Conservation (phyloP, 352 stramenopile genomes). For the Pythium sukuiense region DNA sequence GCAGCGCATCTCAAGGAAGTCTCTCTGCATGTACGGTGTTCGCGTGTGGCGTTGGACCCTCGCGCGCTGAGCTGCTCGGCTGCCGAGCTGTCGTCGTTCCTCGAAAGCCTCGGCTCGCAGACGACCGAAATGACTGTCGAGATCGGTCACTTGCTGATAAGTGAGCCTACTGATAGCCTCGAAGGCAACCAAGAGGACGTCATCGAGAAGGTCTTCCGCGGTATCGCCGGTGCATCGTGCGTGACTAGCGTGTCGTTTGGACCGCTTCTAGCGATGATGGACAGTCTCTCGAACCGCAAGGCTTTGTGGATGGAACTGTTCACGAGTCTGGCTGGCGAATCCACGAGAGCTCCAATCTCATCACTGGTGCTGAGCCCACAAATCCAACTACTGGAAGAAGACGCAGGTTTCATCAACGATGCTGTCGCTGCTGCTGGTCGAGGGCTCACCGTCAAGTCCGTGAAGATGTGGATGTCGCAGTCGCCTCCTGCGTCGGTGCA, state of each 20-base stretch:
- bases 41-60: conserved; percentile 11
- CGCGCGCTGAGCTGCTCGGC: neutral
- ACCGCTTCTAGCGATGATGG: conserved; percentile 13
- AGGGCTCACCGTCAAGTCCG: neutral
- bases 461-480: conserved; percentile 17
- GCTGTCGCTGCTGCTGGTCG: neutral
- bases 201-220: conserved; percentile 14
- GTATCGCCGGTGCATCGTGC: conserved; percentile 11
- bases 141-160: conserved; percentile 14
- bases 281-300: neutral
- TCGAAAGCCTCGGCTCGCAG: neutral
- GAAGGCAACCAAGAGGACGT: conserved; percentile 6
- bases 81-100: conserved; percentile 12
- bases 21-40: conserved; percentile 8
- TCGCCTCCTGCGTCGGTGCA: conserved; percentile 9
- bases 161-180: neutral
- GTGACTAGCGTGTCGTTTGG: conserved; percentile 21
- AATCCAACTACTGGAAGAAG: conserved; percentile 12
- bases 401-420: conserved; percentile 12
- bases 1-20: neutral
- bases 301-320: conserved; percentile 16
- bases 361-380: conserved; percentile 17
- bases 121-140: conserved; percentile 11
- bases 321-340: neutral
- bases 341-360: neutral